phyloP scores from a whole-genome alignment of 2,329 filamentous ascomycete genomes.

The Periconia digitata region DNA sequence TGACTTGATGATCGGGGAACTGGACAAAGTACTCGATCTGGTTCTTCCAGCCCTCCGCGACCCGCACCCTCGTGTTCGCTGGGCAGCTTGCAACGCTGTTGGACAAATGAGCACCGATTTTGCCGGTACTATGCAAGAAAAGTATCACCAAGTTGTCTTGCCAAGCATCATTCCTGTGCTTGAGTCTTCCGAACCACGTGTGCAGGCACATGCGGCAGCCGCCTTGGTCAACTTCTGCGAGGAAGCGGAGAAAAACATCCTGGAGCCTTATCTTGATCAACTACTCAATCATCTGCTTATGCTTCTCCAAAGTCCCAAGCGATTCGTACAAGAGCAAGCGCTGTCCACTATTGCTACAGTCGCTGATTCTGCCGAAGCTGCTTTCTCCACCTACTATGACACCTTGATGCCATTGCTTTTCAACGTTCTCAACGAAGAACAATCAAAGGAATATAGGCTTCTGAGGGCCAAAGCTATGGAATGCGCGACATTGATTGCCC shows the following conservation, averaged over 20 bases:
- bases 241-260: slow-evolving; percentile 86
- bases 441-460: slow-evolving; percentile 88
- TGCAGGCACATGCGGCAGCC: slow-evolving; percentile 96
- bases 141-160: slow-evolving; percentile 85
- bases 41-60: slow-evolving; percentile 92
- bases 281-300: slow-evolving; percentile 83
- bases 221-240: slow-evolving; percentile 99
- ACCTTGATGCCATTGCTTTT: slow-evolving; percentile 94
- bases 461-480: slow-evolving; percentile 98
- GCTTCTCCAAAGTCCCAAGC: slow-evolving; percentile 86
- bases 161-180: slow-evolving; percentile 91
- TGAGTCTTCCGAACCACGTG: slow-evolving; percentile 84
- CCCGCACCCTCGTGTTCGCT: slow-evolving; percentile 88
- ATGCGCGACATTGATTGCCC: slow-evolving; percentile 91
- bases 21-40: slow-evolving; percentile 90
- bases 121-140: slow-evolving; percentile 94
- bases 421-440: slow-evolving; percentile 83
- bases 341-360: slow-evolving; percentile 98
- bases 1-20: slow-evolving; percentile 91
- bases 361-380: slow-evolving; percentile 94
- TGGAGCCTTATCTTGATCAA: slow-evolving; percentile 91
- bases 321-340: slow-evolving; percentile 96
- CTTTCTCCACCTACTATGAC: slow-evolving; percentile 94
- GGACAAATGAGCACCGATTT: slow-evolving; percentile 99
- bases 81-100: slow-evolving; percentile 97